These are phyloP conservation scores for Podospora conica DNA, from an alignment of 495 filamentous ascomycete species.

Conservation along the genomic window DNA sequence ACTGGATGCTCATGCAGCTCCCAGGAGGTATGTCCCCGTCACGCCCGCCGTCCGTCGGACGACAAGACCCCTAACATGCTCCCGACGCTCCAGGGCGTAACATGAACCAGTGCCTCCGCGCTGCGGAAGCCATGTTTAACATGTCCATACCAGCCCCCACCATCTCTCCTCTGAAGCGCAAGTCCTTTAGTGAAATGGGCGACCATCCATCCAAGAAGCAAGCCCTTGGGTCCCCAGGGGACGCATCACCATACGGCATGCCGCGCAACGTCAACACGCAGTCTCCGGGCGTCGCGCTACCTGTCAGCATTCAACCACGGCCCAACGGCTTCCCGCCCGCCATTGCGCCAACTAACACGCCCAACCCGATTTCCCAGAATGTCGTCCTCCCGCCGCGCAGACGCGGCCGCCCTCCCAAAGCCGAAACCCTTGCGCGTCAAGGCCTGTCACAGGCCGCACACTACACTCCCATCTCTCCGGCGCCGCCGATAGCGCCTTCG, in stretches of 20 bases:
- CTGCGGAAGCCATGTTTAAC: conserved; percentile 40
- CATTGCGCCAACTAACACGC: conserved; percentile 19
- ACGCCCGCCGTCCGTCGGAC: neutral
- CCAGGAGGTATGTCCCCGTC: conserved; percentile 35
- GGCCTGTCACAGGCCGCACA: conserved; percentile 26
- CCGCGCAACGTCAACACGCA: conserved; percentile 26
- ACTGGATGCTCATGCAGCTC: conserved; percentile 43
- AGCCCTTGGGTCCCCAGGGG: conserved; percentile 27
- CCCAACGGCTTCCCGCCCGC: conserved; percentile 33
- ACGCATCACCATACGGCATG: conserved; percentile 14
- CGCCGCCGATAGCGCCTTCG: conserved; percentile 29
- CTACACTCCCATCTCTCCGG: conserved; percentile 34
- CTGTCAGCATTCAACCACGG: conserved; percentile 28
- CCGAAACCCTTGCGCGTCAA: conserved; percentile 14
- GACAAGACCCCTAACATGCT: conserved; percentile 18
- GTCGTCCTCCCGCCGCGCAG: conserved; percentile 20
- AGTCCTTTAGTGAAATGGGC: conserved; percentile 37
- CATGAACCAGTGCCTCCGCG: conserved; percentile 41
- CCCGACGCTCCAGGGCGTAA: conserved; percentile 36
- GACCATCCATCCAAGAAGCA: conserved; percentile 38
- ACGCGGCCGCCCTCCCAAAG: conserved; percentile 29
- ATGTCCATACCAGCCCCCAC: conserved; percentile 31
- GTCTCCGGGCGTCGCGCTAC: conserved; percentile 15
- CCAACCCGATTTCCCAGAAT: conserved; percentile 19
- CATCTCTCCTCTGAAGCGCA: conserved; percentile 38